phyloP scores from a whole-genome alignment of 331 rosid species.

The Dryas integrifolia region DNA sequence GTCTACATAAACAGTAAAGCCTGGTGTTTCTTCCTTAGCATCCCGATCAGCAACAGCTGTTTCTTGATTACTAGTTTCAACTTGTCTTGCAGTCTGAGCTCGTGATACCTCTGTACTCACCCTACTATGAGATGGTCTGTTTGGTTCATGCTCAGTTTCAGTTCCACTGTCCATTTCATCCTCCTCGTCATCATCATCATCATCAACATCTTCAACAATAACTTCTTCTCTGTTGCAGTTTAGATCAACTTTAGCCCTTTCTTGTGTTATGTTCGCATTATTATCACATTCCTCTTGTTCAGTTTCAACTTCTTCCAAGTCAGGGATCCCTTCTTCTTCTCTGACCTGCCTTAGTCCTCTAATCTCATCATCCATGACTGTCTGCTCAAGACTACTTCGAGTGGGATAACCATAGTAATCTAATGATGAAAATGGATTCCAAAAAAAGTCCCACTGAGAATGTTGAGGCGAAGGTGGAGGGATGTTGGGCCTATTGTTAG shows the following conservation, averaged over 20 bases:
- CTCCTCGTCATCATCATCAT: slow-evolving; percentile 48
- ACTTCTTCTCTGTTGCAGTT: slow-evolving; percentile 53
- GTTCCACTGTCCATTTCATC: slow-evolving; percentile 37
- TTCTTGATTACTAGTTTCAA: slow-evolving; percentile 46
- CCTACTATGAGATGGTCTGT: slow-evolving; percentile 28
- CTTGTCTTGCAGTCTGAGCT: slow-evolving; percentile 50
- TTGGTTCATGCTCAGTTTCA: slow-evolving; percentile 33
- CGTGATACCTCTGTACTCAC: slow-evolving; percentile 43
- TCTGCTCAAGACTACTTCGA: slow-evolving; percentile 40
- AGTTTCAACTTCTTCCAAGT: slow-evolving; percentile 67
- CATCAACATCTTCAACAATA: slow-evolving; percentile 57
- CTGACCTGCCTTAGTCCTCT: slow-evolving; percentile 74
- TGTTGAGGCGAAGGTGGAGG: slow-evolving; percentile 68
- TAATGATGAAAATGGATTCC: slow-evolving; percentile 83
- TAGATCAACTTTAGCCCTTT: slow-evolving; percentile 34
- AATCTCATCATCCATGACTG: slow-evolving; percentile 53
- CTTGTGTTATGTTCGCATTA: slow-evolving; percentile 42
- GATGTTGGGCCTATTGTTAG: slow-evolving; percentile 44
- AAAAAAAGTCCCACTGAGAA: slow-evolving; percentile 90
- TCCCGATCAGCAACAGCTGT: slow-evolving; percentile 42
- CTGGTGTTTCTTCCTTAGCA: slow-evolving; percentile 70
- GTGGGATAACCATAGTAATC: slow-evolving; percentile 74
- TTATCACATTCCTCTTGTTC: slow-evolving; percentile 46
- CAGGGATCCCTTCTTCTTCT: slow-evolving; percentile 93
- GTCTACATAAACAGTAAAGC: slow-evolving; percentile 72